Conservation (phyloP, 139 green algal species). For the Picochlorum costavermella region DNA sequence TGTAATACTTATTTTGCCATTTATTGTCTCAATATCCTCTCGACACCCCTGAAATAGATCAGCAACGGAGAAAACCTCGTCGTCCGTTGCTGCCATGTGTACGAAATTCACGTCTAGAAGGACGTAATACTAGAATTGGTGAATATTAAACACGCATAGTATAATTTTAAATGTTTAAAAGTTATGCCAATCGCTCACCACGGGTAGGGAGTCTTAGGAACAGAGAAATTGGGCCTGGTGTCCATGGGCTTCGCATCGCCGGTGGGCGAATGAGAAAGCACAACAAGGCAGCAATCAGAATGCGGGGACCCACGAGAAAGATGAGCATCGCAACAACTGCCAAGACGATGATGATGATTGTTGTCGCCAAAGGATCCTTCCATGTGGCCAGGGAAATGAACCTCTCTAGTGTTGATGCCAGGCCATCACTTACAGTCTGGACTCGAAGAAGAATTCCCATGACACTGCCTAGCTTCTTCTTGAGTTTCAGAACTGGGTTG, state of each 20-base stretch:
- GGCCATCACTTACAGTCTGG: slow-evolving; percentile 15
- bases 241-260: slow-evolving; percentile 21
- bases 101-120: background rate
- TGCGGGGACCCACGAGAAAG: slow-evolving; percentile 5
- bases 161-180: background rate
- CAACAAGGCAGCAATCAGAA: slow-evolving; percentile 10
- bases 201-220: slow-evolving; percentile 5
- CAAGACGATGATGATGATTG: slow-evolving; percentile 4
- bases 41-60: slow-evolving; percentile 1
- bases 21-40: slow-evolving; percentile 14
- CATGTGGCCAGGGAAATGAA: slow-evolving; percentile 15
- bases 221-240: slow-evolving; percentile 12
- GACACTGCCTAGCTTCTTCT: slow-evolving; percentile 7
- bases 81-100: background rate
- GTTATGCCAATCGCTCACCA: background rate
- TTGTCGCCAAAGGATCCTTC: slow-evolving; percentile 18
- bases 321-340: slow-evolving; percentile 3
- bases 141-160: too few relatives aligned
- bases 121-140: too few relatives aligned
- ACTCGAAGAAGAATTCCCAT: slow-evolving; percentile 17
- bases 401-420: slow-evolving; percentile 18
- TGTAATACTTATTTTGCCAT: slow-evolving; percentile 21
- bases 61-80: background rate
- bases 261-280: slow-evolving; percentile 28
- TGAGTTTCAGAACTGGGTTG: background rate